Evolutionary conservation across 1,284 basidiomycete genomes (phyloP).

Genomic region (Trichosporon asahii): DNA sequence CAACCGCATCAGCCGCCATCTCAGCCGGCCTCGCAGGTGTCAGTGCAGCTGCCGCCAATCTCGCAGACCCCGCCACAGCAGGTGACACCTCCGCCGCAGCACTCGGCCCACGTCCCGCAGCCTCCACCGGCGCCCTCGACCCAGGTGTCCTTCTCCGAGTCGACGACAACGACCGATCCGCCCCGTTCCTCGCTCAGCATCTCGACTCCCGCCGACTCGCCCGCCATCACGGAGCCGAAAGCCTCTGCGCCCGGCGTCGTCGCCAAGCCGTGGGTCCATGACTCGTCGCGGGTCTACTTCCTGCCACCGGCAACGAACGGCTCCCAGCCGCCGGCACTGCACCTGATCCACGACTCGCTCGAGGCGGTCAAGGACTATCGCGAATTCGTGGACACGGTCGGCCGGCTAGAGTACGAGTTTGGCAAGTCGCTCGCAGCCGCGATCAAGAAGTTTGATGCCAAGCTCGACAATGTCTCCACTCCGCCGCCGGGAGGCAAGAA

Average conservation of each 20-base stretch:
- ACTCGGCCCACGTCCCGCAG: not conserved
- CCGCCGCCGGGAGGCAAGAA: constrained; percentile 17
- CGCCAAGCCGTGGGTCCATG: constrained; percentile 22
- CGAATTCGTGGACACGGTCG: constrained; percentile 27
- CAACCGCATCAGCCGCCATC: not conserved
- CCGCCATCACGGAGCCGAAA: not conserved
- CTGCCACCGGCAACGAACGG: constrained; percentile 17
- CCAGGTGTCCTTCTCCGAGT: constrained; percentile 2
- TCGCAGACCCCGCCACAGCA: not conserved
- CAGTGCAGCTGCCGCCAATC: not conserved
- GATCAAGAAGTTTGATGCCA: constrained; percentile 23
- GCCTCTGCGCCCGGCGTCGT: not conserved
- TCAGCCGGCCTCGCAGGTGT: not conserved
- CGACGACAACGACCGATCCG: not conserved
- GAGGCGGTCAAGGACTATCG: constrained; percentile 27
- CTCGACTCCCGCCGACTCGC: constrained; percentile 1
- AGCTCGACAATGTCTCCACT: constrained; percentile 13
- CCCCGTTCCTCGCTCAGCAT: not conserved
- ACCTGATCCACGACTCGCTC: constrained; percentile 23
- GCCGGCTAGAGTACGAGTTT: constrained; percentile 24
- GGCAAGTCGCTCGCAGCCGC: constrained; percentile 21
- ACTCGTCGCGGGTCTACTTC: constrained; percentile 20
- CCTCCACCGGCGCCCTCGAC: constrained; percentile 2
- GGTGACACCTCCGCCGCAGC: not conserved
- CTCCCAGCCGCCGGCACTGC: constrained; percentile 9